phyloP scores from a whole-genome alignment of 768 basidiomycete genomes.

The Mycena venus region DNA sequence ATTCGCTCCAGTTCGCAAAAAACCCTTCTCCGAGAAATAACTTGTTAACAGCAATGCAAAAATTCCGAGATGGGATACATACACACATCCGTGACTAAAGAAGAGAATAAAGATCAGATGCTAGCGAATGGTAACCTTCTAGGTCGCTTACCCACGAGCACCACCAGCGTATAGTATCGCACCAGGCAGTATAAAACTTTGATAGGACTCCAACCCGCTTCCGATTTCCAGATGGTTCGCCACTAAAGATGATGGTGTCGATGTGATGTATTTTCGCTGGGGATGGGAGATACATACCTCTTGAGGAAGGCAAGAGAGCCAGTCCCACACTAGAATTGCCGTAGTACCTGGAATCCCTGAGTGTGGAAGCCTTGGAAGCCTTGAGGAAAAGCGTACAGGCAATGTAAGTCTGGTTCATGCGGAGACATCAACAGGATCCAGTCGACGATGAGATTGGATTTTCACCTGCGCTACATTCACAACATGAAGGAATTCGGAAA shows the following conservation, averaged over 20 bases:
- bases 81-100: slow-evolving; percentile 32
- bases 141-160: slow-evolving; percentile 27
- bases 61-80: neutral
- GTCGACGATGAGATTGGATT: neutral
- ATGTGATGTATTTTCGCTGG: neutral
- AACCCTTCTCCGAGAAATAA: slow-evolving; percentile 11
- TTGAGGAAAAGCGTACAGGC: slow-evolving; percentile 16
- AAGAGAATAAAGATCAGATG: neutral
- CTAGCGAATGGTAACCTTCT: neutral
- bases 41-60: neutral
- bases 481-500: neutral
- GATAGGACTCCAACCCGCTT: slow-evolving; percentile 19
- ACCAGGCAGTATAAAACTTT: slow-evolving; percentile 31
- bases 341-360: slow-evolving; percentile 22
- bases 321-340: slow-evolving; percentile 33
- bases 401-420: slow-evolving; percentile 23
- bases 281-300: slow-evolving; percentile 4
- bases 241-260: neutral
- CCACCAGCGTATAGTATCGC: slow-evolving; percentile 31
- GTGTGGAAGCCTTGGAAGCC: neutral
- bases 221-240: slow-evolving; percentile 30
- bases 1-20: slow-evolving; percentile 30
- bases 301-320: slow-evolving; percentile 35
- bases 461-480: slow-evolving; percentile 26
- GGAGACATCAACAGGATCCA: neutral